phyloP scores from a whole-genome alignment of 495 filamentous ascomycete species.

The Lasiosphaeris hirsuta region DNA sequence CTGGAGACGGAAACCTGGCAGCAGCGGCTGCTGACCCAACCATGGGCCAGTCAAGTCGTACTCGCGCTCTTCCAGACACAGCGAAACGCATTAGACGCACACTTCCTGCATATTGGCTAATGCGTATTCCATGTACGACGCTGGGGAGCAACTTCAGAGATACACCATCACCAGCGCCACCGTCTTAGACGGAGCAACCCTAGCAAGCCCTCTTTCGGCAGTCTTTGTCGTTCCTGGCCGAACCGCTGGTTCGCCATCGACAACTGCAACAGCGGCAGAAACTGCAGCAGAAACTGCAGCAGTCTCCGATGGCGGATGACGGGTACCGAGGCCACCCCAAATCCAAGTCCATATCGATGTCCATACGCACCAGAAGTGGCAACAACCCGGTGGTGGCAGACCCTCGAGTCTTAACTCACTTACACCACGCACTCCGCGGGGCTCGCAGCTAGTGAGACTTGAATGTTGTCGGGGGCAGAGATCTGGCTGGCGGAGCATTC shows the following conservation, averaged over 20 bases:
- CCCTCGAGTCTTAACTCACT: not conserved
- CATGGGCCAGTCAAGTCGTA: conserved; percentile 10
- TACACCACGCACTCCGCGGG: not conserved
- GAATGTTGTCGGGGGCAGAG: not conserved
- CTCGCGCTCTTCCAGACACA: conserved; percentile 7
- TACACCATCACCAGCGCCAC: too few species aligned
- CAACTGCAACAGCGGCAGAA: too few species aligned
- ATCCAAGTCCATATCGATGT: too few species aligned
- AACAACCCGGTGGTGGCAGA: too few species aligned
- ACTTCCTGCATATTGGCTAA: conserved; percentile 13
- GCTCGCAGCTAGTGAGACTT: not conserved
- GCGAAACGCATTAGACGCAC: conserved; percentile 22
- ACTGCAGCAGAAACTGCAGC: too few species aligned
- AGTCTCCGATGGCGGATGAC: too few species aligned
- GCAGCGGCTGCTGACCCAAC: conserved; percentile 19
- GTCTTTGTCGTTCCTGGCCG: too few species aligned
- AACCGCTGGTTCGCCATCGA: too few species aligned
- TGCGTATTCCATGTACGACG: conserved; percentile 10
- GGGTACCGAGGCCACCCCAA: too few species aligned
- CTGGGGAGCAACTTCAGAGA: not conserved
- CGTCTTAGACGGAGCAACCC: too few species aligned
- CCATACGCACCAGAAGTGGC: too few species aligned
- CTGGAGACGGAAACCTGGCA: not conserved
- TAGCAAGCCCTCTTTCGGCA: not conserved
- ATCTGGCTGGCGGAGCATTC: not conserved